Evolutionary conservation across 495 filamentous ascomycete genomes (phyloP).

Genomic region (Chaetomium tenue): DNA sequence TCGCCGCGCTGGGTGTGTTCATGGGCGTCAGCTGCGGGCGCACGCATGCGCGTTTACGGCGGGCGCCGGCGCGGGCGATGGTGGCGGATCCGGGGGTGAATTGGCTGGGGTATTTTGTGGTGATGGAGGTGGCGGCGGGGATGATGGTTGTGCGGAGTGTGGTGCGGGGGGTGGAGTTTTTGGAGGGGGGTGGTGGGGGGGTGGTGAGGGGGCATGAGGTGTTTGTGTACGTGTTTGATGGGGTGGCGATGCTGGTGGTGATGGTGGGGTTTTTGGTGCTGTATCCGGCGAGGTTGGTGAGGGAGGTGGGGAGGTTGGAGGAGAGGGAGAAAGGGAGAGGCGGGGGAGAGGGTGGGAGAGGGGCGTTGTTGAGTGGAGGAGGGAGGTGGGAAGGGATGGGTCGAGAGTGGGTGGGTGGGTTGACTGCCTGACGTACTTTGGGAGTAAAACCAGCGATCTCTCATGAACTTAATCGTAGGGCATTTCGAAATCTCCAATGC

Average conservation of each 20-base stretch:
- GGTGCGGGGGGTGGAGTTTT: constrained; percentile 5
- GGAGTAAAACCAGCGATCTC: no score
- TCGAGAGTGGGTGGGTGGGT: no score
- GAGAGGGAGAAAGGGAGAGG: background rate
- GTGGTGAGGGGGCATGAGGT: background rate
- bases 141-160: constrained; percentile 11
- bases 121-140: constrained; percentile 3
- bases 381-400: background rate
- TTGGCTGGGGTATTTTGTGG: constrained; percentile 10
- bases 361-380: background rate
- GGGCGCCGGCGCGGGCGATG: constrained; percentile 7
- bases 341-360: background rate
- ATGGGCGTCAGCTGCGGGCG: background rate
- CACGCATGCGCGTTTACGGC: background rate
- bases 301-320: constrained; percentile 8
- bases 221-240: constrained; percentile 15
- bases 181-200: background rate
- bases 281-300: constrained; percentile 10
- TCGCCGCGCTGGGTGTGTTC: constrained; percentile 4
- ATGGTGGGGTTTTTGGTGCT: constrained; percentile 11
- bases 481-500: background rate
- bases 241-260: constrained; percentile 11
- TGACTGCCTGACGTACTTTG: no score
- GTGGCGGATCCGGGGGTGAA: constrained; percentile 1
- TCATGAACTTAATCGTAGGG: no score